Percentiles rank a stretch among this genome's conserved stretches.
Conservation (phyloP, 768 basidiomycete species). For the Hebeloma cylindrosporum region DNA sequence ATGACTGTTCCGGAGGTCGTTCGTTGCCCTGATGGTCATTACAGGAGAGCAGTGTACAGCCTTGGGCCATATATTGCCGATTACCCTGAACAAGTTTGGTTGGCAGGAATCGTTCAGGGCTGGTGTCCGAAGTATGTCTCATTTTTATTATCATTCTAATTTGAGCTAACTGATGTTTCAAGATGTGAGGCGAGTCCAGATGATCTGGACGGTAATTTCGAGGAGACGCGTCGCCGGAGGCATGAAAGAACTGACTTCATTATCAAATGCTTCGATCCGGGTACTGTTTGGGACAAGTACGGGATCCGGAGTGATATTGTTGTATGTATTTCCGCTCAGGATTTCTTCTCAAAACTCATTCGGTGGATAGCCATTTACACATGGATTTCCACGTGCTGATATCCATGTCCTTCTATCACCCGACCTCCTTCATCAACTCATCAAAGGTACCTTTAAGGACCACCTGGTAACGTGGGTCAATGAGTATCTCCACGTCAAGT, state of each 20-base stretch:
- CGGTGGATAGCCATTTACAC: slow-evolving; percentile 30
- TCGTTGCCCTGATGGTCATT: slow-evolving; percentile 35
- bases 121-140: slow-evolving; percentile 25
- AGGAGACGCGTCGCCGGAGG: slow-evolving; percentile 14
- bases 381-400: slow-evolving; percentile 34
- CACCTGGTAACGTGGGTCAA: slow-evolving; percentile 39
- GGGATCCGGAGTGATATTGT: slow-evolving; percentile 33
- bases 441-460: too few species aligned
- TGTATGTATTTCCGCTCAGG: slow-evolving; percentile 23
- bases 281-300: slow-evolving; percentile 32
- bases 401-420: slow-evolving; percentile 34
- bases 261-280: slow-evolving; percentile 24
- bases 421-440: too few species aligned
- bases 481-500: slow-evolving; percentile 28
- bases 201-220: slow-evolving; percentile 16
- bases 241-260: slow-evolving; percentile 27
- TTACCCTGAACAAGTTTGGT: slow-evolving; percentile 36
- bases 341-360: background rate
- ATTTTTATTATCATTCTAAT: background rate
- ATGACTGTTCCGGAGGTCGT: slow-evolving; percentile 24
- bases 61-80: slow-evolving; percentile 37
- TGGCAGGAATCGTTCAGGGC: slow-evolving; percentile 26
- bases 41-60: slow-evolving; percentile 25
- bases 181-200: slow-evolving; percentile 26
- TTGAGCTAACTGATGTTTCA: background rate